Percentiles rank a stretch among this genome's conserved stretches.
These are phyloP conservation scores for Sporothrix curviconia DNA, from an alignment of 2,329 filamentous ascomycete genomes.

Conservation along the genomic window DNA sequence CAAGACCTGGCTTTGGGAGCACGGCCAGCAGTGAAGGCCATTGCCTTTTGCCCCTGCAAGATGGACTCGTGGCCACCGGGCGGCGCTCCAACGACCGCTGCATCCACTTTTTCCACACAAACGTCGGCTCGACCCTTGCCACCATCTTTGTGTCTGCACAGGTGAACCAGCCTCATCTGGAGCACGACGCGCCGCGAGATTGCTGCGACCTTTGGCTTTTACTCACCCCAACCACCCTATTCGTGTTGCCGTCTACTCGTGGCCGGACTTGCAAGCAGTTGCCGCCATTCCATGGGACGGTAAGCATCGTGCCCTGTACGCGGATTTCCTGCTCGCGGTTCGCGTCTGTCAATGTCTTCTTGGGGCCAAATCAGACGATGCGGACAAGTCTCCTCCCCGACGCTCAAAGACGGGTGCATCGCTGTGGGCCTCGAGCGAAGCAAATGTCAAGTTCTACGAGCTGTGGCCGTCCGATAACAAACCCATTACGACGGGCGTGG, in stretches of 20 bases:
- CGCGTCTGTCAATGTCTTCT: neutral
- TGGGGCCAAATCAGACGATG: neutral
- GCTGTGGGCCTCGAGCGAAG: conserved; percentile 88
- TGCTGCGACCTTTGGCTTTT: conserved; percentile 87
- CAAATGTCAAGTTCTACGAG: conserved; percentile 91
- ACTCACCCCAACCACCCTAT: conserved; percentile 83
- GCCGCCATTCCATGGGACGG: conserved; percentile 79
- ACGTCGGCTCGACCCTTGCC: conserved; percentile 74
- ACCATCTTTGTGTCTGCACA: conserved; percentile 90
- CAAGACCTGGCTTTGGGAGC: conserved; percentile 66
- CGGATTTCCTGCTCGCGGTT: conserved; percentile 62
- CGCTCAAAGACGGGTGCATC: conserved; percentile 69
- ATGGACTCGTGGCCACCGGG: conserved; percentile 78
- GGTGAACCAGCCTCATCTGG: conserved; percentile 89
- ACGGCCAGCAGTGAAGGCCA: conserved; percentile 88
- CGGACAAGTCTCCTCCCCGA: conserved; percentile 24
- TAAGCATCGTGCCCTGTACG: conserved; percentile 74
- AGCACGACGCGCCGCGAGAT: conserved; percentile 80
- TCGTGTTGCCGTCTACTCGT: conserved; percentile 86
- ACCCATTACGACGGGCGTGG: conserved; percentile 43
- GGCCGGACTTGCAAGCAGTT: conserved; percentile 84
- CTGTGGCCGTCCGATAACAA: conserved; percentile 69
- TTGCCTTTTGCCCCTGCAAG: conserved; percentile 93
- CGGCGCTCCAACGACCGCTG: conserved; percentile 91
- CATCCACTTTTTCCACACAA: conserved; percentile 91